Percentiles rank a stretch among this genome's conserved stretches.
These are phyloP conservation scores for Clathrus columnatus DNA, from an alignment of 768 basidiomycete genomes.

Conservation along the genomic window DNA sequence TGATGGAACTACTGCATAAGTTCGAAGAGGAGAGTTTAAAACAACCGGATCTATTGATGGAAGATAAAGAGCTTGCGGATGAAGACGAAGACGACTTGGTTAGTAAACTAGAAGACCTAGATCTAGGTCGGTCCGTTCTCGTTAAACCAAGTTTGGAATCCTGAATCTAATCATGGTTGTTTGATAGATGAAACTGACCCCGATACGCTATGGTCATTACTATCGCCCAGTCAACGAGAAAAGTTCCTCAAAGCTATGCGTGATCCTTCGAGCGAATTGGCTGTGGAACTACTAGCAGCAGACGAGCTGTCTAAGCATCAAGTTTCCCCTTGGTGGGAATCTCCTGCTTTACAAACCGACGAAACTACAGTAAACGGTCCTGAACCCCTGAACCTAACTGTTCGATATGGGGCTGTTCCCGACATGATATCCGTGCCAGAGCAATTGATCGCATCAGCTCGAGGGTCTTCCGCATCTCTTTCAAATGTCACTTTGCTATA, in stretches of 20 bases:
- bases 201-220: slow-evolving; percentile 50
- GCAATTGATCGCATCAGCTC: slow-evolving; percentile 32
- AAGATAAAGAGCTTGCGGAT: slow-evolving; percentile 30
- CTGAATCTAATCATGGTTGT: not conserved
- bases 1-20: slow-evolving; percentile 61
- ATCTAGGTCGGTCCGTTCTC: slow-evolving; percentile 43
- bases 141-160: not conserved
- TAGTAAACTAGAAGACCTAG: slow-evolving; percentile 42
- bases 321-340: slow-evolving; percentile 70
- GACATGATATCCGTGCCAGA: slow-evolving; percentile 38
- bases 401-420: slow-evolving; percentile 32
- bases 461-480: slow-evolving; percentile 21
- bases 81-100: slow-evolving; percentile 36
- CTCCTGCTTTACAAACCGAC: slow-evolving; percentile 9
- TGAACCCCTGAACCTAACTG: not conserved
- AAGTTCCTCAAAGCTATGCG: slow-evolving; percentile 51
- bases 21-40: slow-evolving; percentile 56
- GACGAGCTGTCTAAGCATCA: slow-evolving; percentile 43
- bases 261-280: slow-evolving; percentile 54
- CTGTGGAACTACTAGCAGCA: slow-evolving; percentile 50
- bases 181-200: slow-evolving; percentile 44
- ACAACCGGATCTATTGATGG: slow-evolving; percentile 23
- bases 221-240: slow-evolving; percentile 50
- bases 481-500: slow-evolving; percentile 40
- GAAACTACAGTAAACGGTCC: slow-evolving; percentile 10